Evolutionary conservation across 2,329 filamentous ascomycete genomes (phyloP).

Genomic region (Diaporthe velutina): DNA sequence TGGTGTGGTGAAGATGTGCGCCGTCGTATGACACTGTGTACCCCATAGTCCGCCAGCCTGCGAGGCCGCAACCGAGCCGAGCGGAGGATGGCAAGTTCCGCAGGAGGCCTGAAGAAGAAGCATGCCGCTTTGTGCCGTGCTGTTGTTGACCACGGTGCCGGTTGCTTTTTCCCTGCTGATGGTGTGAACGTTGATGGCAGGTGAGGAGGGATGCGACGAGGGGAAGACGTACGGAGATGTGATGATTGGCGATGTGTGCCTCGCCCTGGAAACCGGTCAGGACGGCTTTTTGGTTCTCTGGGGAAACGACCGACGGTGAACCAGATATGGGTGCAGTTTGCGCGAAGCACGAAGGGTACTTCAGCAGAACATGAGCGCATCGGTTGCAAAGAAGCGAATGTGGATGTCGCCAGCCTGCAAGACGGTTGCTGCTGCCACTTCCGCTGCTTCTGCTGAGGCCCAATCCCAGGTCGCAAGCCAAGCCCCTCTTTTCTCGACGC

Average conservation of each 20-base stretch:
- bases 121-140: background rate
- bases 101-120: background rate
- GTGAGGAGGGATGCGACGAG: background rate
- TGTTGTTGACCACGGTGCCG: background rate
- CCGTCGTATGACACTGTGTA: slow-evolving; percentile 13
- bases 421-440: background rate
- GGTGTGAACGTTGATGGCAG: slow-evolving; percentile 14
- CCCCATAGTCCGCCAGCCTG: background rate
- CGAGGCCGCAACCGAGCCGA: background rate
- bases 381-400: background rate
- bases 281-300: slow-evolving; percentile 12
- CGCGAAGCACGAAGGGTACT: slow-evolving; percentile 9
- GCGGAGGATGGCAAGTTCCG: slow-evolving; percentile 26
- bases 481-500: background rate
- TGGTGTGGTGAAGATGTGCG: slow-evolving; percentile 22
- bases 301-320: background rate
- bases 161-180: slow-evolving; percentile 20
- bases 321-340: background rate
- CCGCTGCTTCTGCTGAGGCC: background rate
- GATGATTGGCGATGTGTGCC: slow-evolving; percentile 15
- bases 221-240: background rate
- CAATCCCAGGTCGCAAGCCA: background rate
- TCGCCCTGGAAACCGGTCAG: slow-evolving; percentile 17
- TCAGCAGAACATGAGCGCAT: slow-evolving; percentile 5
- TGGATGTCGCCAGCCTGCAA: background rate